phyloP scores from a whole-genome alignment of 1,139 yeast species.

The Torulaspora globosa region DNA sequence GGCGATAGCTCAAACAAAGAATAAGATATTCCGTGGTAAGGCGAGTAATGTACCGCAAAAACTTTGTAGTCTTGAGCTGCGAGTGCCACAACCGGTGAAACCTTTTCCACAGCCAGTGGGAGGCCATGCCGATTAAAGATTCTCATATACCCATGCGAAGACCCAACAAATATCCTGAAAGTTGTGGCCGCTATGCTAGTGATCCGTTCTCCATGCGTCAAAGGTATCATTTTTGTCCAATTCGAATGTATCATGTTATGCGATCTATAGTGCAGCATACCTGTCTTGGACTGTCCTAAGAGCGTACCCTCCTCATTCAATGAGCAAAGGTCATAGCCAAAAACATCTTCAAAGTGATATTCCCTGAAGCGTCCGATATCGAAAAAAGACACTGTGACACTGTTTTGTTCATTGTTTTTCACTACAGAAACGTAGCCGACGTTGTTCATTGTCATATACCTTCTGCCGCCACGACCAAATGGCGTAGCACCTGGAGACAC shows the following conservation, averaged over 20 bases:
- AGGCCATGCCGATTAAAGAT: slow-evolving; percentile 54
- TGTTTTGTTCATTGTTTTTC: slow-evolving; percentile 54
- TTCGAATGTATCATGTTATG: slow-evolving; percentile 39
- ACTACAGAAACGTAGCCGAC: slow-evolving; percentile 84
- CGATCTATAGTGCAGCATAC: slow-evolving; percentile 42
- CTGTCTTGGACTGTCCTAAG: slow-evolving; percentile 48
- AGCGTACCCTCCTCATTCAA: slow-evolving; percentile 63
- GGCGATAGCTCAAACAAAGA: slow-evolving; percentile 33
- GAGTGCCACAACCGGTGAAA: slow-evolving; percentile 53
- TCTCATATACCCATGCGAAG: slow-evolving; percentile 55
- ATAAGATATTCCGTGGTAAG: slow-evolving; percentile 30
- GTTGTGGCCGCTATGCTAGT: slow-evolving; percentile 52
- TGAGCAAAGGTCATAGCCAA: slow-evolving; percentile 70
- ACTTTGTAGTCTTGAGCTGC: slow-evolving; percentile 41
- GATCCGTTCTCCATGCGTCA: slow-evolving; percentile 44
- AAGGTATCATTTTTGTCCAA: slow-evolving; percentile 43
- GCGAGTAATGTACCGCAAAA: slow-evolving; percentile 32
- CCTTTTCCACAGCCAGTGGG: slow-evolving; percentile 49
- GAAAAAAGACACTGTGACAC: slow-evolving; percentile 81
- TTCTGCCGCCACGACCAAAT: slow-evolving; percentile 56
- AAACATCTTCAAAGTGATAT: slow-evolving; percentile 77
- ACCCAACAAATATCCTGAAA: slow-evolving; percentile 48
- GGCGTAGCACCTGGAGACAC: slow-evolving; percentile 80
- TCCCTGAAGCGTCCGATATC: slow-evolving; percentile 77
- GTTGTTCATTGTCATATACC: slow-evolving; percentile 77